phyloP scores from a whole-genome alignment of 306 rosid genomes.

The Cucurbita ficifolia region DNA sequence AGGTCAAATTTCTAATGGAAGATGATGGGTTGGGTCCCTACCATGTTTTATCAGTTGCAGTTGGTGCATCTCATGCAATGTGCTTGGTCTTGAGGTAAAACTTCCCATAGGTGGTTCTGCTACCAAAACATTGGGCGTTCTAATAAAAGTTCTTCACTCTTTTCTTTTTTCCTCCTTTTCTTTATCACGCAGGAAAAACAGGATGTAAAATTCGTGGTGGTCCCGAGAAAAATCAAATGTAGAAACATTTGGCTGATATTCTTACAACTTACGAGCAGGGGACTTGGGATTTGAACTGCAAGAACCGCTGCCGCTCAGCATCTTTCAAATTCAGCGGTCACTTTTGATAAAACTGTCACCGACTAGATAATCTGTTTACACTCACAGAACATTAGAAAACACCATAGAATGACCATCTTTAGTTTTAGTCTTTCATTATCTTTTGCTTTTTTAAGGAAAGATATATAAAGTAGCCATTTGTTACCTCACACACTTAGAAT shows the following conservation, averaged over 20 bases:
- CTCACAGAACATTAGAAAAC: background rate
- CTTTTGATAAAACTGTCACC: background rate
- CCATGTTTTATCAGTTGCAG: slow-evolving; percentile 54
- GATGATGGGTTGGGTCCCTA: slow-evolving; percentile 67
- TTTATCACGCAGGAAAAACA: background rate
- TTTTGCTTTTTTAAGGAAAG: background rate
- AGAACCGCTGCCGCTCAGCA: background rate
- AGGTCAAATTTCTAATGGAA: slow-evolving; percentile 65
- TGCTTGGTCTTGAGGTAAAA: slow-evolving; percentile 51
- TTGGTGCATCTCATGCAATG: slow-evolving; percentile 78
- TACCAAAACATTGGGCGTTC: background rate
- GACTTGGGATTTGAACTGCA: background rate
- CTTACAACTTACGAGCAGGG: background rate
- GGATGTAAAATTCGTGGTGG: background rate
- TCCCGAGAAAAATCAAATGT: background rate
- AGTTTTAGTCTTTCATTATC: background rate
- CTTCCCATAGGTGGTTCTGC: background rate
- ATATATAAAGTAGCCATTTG: background rate
- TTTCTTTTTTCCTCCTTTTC: no score
- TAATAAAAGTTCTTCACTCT: background rate
- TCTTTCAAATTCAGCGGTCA: background rate
- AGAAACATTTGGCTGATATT: background rate
- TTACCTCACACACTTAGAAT: background rate
- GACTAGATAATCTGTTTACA: background rate
- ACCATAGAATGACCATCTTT: background rate